These are phyloP conservation scores for Allium fistulosum DNA, from an alignment of 106 monocot genomes.

Conservation along the genomic window DNA sequence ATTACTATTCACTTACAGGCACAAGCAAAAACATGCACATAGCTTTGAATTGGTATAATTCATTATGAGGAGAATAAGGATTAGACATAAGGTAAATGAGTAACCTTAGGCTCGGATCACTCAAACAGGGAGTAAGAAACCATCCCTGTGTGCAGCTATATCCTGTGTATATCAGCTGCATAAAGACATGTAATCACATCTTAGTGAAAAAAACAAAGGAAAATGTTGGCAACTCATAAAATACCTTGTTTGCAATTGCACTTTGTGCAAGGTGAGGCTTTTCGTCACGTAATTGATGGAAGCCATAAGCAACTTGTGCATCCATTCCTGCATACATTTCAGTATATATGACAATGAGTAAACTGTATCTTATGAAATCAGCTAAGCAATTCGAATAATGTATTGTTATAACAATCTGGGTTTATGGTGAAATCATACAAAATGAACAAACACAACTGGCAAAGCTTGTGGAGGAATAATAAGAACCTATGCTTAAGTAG, in stretches of 20 bases:
- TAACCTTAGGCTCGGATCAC: constrained; percentile 8
- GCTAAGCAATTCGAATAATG: too few relatives aligned
- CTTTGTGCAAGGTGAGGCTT: constrained; percentile 35
- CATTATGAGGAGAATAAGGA: too few relatives aligned
- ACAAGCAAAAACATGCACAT: not conserved
- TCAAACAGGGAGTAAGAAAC: constrained; percentile 69
- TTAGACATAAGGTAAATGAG: constrained; percentile 11
- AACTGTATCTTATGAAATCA: too few relatives aligned
- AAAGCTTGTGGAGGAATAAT: too few relatives aligned
- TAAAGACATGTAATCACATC: constrained; percentile 3
- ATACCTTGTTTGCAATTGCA: too few relatives aligned
- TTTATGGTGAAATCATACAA: too few relatives aligned
- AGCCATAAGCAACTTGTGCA: constrained; percentile 93
- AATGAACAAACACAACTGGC: too few relatives aligned
- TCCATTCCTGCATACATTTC: constrained; percentile 68
- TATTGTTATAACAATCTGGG: too few relatives aligned
- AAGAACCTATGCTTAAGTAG: constrained; percentile 63
- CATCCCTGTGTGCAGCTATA: constrained; percentile 88
- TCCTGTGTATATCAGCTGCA: constrained; percentile 80
- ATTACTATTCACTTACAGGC: not conserved
- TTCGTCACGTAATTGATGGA: constrained; percentile 81
- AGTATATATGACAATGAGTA: too few relatives aligned
- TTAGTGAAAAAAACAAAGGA: not conserved
- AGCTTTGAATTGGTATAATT: not conserved
- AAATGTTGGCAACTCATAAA: not conserved